Evolutionary conservation across 2,329 filamentous ascomycete genomes (phyloP), one percentile per base, ranked within the genome.

Genomic region (Fusarium humuli): DNA sequence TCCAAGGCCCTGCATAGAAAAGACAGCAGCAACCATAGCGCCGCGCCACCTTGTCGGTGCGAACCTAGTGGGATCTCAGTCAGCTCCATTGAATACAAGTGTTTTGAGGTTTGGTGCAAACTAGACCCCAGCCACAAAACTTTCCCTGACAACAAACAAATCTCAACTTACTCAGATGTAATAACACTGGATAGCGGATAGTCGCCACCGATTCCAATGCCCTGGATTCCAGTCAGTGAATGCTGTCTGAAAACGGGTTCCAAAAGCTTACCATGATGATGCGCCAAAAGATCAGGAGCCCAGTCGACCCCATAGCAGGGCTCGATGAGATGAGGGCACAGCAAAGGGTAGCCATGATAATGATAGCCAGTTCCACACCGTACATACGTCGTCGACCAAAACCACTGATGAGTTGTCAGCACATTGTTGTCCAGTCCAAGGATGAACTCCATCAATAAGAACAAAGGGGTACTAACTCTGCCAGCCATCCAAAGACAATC

Each of bases 1-100:
- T n/a, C 93, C 92, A 27, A 94, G 83, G 49, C 92, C 92, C 75
- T 96, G 93, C 92, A 94, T 94, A 40, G 91, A 92, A 76, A 96
- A 96, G 50, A 95, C 92, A 18, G 91, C 87, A 13, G 90, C 91
- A 84, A 96, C 92, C 91, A 96, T 95, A 61, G 90, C 91, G 66
- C 92, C 93, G 73, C 93, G 86, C 89, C 92, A 94, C 74, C 91
- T 88, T 14, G 92, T 95, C 5, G 92, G 93, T 11, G 92, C 92
- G 77, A 95, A 95, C 73, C 88, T 89, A 70, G 14, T 6, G 23
- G n/a, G 12, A 58, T 47, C 37, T 42, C 45, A 37, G 72, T 77
- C 65, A 76, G 68, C 48, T 27, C 40, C 14, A 29, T 42, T 66
- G 27, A 41, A 45, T 23, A 22, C 27, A 20, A 20, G 18, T 52